A percentile compares a stretch with the other conserved stretches of the same genome.
These are phyloP conservation scores for Penicillium glabrum DNA, from an alignment of 2,329 filamentous ascomycete species.

Conservation along the genomic window DNA sequence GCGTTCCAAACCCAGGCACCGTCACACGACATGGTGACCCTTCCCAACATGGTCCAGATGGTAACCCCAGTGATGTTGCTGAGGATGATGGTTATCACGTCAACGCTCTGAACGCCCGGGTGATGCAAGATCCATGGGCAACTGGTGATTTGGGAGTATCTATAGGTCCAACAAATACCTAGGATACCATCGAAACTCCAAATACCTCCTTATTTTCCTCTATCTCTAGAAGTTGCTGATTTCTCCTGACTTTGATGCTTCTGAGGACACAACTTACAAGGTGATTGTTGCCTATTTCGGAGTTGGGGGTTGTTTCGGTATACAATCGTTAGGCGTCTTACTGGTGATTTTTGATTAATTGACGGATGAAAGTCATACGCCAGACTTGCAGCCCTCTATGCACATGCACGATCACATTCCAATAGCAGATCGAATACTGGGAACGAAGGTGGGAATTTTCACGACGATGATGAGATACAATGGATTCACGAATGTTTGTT, in stretches of 20 bases:
- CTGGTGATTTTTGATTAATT: background rate
- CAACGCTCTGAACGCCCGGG: conserved; percentile 23
- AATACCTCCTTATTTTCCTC: background rate
- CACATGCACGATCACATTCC: background rate
- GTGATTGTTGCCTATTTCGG: background rate
- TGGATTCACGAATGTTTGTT: conserved; percentile 1
- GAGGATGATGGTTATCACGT: conserved; percentile 25
- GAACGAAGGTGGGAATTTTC: background rate
- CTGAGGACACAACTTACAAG: background rate
- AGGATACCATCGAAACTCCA: background rate
- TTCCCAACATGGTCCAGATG: conserved; percentile 19
- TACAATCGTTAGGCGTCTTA: background rate
- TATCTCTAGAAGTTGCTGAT: background rate
- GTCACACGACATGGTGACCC: conserved; percentile 19
- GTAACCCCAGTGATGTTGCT: conserved; percentile 13
- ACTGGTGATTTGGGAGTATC: conserved; percentile 28
- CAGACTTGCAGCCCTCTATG: background rate
- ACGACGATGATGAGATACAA: conserved; percentile 15
- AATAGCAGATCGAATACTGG: background rate
- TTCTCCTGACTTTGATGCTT: background rate
- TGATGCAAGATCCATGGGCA: conserved; percentile 31
- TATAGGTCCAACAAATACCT: conserved; percentile 24
- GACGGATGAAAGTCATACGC: background rate
- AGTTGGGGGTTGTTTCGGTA: background rate
- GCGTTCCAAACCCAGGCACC: conserved; percentile 18